phyloP scores from a whole-genome alignment of 2,329 filamentous ascomycete species.

The Sarocladium kiliense region DNA sequence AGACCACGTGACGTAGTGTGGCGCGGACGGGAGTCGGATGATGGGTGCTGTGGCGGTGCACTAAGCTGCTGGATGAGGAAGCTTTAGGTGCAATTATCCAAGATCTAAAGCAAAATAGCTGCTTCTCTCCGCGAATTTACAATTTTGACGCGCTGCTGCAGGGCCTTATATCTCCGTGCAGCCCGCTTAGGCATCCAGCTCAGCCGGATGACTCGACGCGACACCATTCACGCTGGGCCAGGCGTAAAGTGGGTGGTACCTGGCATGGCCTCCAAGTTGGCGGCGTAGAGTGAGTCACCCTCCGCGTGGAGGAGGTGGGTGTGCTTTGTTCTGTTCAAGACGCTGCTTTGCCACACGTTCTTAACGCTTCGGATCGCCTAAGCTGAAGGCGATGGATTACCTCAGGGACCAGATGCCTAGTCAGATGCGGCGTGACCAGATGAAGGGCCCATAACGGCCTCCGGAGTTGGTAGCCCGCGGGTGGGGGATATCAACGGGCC shows the following conservation, averaged over 20 bases:
- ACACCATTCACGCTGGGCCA: background rate
- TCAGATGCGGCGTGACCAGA: background rate
- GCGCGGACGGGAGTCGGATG: background rate
- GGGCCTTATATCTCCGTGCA: background rate
- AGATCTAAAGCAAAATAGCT: too few relatives aligned
- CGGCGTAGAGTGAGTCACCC: slow-evolving; percentile 5
- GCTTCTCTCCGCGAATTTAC: too few relatives aligned
- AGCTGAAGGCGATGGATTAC: too few relatives aligned
- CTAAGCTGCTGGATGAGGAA: background rate
- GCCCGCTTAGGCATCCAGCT: background rate
- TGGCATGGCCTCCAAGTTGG: slow-evolving; percentile 5
- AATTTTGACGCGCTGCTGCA: too few relatives aligned
- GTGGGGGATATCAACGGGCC: background rate
- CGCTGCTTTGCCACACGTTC: background rate
- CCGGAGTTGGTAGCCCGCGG: background rate
- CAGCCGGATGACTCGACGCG: slow-evolving; percentile 8
- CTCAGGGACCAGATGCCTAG: background rate
- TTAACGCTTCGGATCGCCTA: background rate
- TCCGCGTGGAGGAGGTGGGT: background rate
- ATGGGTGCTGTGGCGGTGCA: slow-evolving; percentile 10
- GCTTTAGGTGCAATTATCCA: background rate
- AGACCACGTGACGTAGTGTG: slow-evolving; percentile 21
- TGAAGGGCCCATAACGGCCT: background rate
- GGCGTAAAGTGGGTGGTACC: slow-evolving; percentile 2
- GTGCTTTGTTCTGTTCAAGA: background rate